Conservation (phyloP, 2,329 filamentous ascomycete genomes). For the Thielaviopsis punctulata region DNA sequence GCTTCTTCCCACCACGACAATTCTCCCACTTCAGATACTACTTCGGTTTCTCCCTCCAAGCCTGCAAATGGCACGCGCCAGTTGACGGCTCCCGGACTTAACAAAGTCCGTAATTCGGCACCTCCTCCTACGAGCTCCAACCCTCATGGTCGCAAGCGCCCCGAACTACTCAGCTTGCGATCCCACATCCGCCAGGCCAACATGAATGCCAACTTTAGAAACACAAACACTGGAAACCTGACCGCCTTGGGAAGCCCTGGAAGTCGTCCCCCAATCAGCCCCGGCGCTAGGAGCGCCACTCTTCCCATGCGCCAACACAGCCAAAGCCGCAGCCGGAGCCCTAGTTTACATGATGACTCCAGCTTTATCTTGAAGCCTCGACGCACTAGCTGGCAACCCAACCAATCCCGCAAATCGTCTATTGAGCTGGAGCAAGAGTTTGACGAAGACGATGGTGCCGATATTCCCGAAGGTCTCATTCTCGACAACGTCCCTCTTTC, state of each 20-base stretch:
- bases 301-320: conserved; percentile 9
- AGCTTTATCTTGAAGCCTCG: conserved; percentile 25
- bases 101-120: conserved; percentile 16
- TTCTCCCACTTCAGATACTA: conserved; percentile 16
- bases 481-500: conserved; percentile 73
- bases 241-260: conserved; percentile 15
- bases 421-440: conserved; percentile 60
- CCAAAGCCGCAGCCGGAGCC: conserved; percentile 31
- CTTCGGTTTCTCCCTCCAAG: neutral
- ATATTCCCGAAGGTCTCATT: conserved; percentile 62
- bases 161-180: conserved; percentile 24
- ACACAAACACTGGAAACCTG: conserved; percentile 27
- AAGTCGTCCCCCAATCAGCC: conserved; percentile 5
- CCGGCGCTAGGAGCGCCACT: conserved; percentile 3
- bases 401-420: conserved; percentile 45
- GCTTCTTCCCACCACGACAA: conserved; percentile 19
- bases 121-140: conserved; percentile 15
- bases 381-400: conserved; percentile 57
- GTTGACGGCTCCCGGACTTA: conserved; percentile 4
- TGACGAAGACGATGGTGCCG: conserved; percentile 56
- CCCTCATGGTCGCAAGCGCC: conserved; percentile 15
- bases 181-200: conserved; percentile 28
- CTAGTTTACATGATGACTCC: conserved; percentile 27
- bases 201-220: conserved; percentile 32
- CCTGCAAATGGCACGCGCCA: conserved; percentile 4